Evolutionary conservation across 768 basidiomycete species (phyloP), one percentile per base, ranked within the genome.

Genomic region (Termitomyces sp.): DNA sequence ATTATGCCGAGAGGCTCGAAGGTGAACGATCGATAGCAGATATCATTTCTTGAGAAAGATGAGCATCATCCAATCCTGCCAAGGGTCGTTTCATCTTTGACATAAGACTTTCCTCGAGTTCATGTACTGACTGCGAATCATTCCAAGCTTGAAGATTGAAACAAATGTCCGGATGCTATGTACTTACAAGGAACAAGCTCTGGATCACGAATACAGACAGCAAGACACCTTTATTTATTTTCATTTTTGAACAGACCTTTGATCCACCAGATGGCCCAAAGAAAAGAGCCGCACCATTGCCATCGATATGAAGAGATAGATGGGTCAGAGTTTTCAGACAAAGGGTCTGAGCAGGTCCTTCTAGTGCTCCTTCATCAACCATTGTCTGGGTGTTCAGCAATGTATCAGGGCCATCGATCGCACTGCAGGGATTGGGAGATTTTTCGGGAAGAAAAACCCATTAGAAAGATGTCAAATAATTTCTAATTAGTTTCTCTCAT

Each of bases 191-290:
- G 40, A 80, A 64, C 40, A 79, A 59, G 59, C 73, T 77, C 78
- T 79, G 34, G 12, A 30, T 37, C 46, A 38, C 12, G 43, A 50
- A 19, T 53, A 26, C 52, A 64, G 45, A 57, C 45, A 19, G 44
- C 49, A 35, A 34, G 32, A 46, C 9, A 32, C 7, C 37, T 30
- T 19, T 22, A 55, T 26, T 26, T 19, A 30, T 26, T 49, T 35
- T 28, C n/a, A n/a, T n/a, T n/a, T n/a, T n/a, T 35, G 51, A 43
- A 63, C 72, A 28, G 54, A 81, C 81, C 74, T 83, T 78, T 46
- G 77, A 71, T 38, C 72, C 75, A 34, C 76, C 78, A 38, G 76
- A 74, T 24, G 77, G 74, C 32, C 77, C 79, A 59, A 75, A 79
- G 54, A 77, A 79, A 38, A 70, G 70, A 46, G 71, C 67, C 21